phyloP scores from a whole-genome alignment of 2,329 filamentous ascomycete genomes.

The Trichoderma sp. region DNA sequence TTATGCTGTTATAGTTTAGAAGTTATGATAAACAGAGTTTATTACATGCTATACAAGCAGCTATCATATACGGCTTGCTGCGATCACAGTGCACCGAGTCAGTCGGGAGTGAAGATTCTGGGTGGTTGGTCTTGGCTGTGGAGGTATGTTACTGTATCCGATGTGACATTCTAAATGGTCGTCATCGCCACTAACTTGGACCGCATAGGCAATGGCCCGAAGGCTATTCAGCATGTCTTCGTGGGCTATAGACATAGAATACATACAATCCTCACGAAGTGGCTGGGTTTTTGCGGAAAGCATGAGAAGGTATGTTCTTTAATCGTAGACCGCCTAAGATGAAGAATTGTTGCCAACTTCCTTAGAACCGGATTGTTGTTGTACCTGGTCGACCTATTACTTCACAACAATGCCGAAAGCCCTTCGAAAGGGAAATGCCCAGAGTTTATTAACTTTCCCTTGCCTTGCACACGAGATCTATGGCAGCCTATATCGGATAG shows the following conservation, averaged over 20 bases:
- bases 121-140: not conserved
- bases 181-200: not conserved
- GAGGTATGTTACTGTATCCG: not conserved
- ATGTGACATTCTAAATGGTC: not conserved
- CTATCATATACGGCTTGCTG: not conserved
- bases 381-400: not conserved
- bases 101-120: not conserved
- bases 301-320: not conserved
- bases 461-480: slow-evolving; percentile 10
- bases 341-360: not conserved
- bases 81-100: not conserved
- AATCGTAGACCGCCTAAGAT: not conserved
- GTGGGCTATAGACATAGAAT: not conserved
- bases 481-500: slow-evolving; percentile 1
- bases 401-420: not conserved
- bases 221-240: not conserved
- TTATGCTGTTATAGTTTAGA: not conserved
- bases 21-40: not conserved
- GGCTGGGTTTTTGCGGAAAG: not conserved
- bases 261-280: not conserved
- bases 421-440: slow-evolving; percentile 6
- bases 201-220: not conserved
- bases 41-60: not conserved
- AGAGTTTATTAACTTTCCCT: not conserved
- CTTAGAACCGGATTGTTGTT: not conserved